These are phyloP conservation scores for Syncephalastrum sp. DNA, from an alignment of 371 early-diverging fungal species.

Conservation along the genomic window DNA sequence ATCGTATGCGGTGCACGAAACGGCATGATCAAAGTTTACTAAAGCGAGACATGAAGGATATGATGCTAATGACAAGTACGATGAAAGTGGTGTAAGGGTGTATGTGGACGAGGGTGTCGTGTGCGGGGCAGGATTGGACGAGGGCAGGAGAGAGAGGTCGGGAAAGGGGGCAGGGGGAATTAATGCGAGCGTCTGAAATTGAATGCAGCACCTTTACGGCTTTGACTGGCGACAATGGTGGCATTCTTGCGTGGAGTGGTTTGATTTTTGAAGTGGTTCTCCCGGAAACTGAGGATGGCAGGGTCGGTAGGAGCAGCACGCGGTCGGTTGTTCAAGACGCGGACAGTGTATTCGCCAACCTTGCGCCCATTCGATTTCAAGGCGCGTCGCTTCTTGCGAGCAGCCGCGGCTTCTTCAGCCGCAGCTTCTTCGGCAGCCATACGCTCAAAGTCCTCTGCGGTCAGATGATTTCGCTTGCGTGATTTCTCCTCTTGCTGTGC, in stretches of 20 bases:
- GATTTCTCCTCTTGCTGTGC: slow-evolving; percentile 38
- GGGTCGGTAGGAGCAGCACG: slow-evolving; percentile 27
- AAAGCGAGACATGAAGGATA: slow-evolving; percentile 10
- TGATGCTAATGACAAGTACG: slow-evolving; percentile 1
- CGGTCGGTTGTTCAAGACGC: slow-evolving; percentile 45
- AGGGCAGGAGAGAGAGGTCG: too few relatives aligned
- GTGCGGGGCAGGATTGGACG: too few relatives aligned
- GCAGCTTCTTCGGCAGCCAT: slow-evolving; percentile 46
- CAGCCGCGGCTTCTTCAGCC: slow-evolving; percentile 28
- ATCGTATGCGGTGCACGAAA: slow-evolving; percentile 32
- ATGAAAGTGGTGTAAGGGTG: too few relatives aligned
- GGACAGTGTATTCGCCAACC: slow-evolving; percentile 53
- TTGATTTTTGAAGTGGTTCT: slow-evolving; percentile 22
- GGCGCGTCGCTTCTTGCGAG: slow-evolving; percentile 23
- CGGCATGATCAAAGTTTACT: slow-evolving; percentile 38
- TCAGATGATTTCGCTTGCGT: slow-evolving; percentile 39
- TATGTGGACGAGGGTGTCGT: too few relatives aligned
- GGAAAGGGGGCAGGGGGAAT: not conserved
- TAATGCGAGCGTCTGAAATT: slow-evolving; percentile 33
- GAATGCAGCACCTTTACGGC: slow-evolving; percentile 34
- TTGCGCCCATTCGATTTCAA: slow-evolving; percentile 14
- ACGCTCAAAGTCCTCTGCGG: slow-evolving; percentile 48
- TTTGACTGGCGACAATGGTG: slow-evolving; percentile 32
- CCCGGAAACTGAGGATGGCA: slow-evolving; percentile 24
- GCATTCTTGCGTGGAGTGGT: slow-evolving; percentile 39